phyloP scores from a whole-genome alignment of 2,329 filamentous ascomycete genomes.

The Xylaria sp. region DNA sequence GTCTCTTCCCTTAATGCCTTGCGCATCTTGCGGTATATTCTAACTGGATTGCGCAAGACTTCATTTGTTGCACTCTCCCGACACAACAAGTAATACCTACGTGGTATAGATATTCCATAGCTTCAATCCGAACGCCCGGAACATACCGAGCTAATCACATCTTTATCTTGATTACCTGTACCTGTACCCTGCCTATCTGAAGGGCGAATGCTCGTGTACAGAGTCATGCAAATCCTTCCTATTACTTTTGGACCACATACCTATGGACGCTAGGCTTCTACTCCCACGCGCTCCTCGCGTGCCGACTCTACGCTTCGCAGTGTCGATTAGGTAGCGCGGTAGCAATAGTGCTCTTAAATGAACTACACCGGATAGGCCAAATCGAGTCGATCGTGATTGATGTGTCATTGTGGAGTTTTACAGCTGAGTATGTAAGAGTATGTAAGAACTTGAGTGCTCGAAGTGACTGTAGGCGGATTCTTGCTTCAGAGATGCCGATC shows the following conservation, averaged over 20 bases:
- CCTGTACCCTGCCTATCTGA: not conserved
- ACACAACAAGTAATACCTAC: not conserved
- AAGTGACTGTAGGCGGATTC: not conserved
- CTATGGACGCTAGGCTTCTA: not conserved
- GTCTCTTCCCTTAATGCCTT: no score
- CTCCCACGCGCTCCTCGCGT: conserved; percentile 15
- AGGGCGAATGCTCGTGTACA: not conserved
- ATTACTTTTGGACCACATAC: not conserved
- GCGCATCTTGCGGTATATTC: not conserved
- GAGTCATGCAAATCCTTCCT: conserved; percentile 2
- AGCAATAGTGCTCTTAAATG: not conserved
- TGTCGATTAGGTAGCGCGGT: not conserved
- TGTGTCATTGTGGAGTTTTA: conserved; percentile 4
- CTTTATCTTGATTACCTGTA: not conserved
- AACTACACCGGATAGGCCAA: not conserved
- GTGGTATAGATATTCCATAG: not conserved
- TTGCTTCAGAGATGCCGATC: conserved; percentile 1
- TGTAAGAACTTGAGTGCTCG: not conserved
- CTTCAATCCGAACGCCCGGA: not conserved
- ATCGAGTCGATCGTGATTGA: conserved; percentile 7
- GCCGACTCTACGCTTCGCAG: no score
- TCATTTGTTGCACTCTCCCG: not conserved
- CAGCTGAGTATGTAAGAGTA: not conserved
- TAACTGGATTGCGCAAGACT: not conserved
- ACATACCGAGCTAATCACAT: conserved; percentile 1